Conservation (phyloP, 2,329 filamentous ascomycete species). For the Neofusicoccum cordaticola region DNA sequence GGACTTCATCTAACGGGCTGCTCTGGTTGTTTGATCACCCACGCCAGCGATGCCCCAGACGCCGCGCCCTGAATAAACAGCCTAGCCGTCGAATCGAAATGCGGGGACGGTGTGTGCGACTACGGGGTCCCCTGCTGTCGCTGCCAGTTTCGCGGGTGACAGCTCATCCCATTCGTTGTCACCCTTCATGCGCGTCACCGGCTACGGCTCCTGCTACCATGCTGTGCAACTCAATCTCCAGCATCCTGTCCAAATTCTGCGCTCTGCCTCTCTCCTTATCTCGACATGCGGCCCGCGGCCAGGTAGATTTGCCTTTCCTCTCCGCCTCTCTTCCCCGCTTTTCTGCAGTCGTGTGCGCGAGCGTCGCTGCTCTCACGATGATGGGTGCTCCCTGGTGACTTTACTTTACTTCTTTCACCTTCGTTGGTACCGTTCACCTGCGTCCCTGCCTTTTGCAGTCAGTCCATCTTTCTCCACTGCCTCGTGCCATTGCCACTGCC, state of each 20-base stretch:
- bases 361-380: not conserved
- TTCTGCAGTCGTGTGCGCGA: not conserved
- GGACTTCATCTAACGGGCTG: not conserved
- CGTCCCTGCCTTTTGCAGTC: not conserved
- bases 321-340: not conserved
- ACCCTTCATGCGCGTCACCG: not conserved
- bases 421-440: not conserved
- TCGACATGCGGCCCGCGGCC: not conserved
- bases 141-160: not conserved
- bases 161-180: not conserved
- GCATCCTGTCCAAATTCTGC: not conserved
- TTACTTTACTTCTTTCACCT: not conserved
- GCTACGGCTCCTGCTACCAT: not conserved
- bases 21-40: not conserved
- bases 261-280: slow-evolving; percentile 1
- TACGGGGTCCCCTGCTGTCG: not conserved
- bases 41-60: not conserved
- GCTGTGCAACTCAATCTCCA: slow-evolving; percentile 10
- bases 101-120: not conserved
- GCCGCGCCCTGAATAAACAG: not conserved
- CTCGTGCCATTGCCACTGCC: not conserved
- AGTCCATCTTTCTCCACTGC: not conserved
- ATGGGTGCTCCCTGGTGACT: not conserved
- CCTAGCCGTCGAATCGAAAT: not conserved
- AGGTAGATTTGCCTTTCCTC: not conserved